These are phyloP conservation scores for Leccinum subtestaceum DNA, from an alignment of 768 basidiomycete genomes.

Conservation along the genomic window DNA sequence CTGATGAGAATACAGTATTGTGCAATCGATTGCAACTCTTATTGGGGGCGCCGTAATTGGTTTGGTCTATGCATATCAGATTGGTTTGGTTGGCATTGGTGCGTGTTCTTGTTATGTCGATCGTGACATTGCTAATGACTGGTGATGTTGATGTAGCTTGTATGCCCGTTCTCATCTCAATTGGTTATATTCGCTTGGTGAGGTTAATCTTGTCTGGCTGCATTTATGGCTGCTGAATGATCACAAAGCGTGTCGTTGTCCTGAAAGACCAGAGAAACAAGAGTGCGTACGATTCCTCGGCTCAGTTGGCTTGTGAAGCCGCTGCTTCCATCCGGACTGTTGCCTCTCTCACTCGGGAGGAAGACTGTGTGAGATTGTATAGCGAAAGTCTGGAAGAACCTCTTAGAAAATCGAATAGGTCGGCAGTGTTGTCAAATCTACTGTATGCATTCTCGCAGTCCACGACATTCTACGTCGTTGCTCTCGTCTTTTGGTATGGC, in stretches of 20 bases:
- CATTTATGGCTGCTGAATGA: constrained; percentile 1
- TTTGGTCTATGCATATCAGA: too few relatives aligned
- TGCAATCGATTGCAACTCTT: too few relatives aligned
- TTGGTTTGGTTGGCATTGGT: too few relatives aligned
- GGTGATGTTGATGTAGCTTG: constrained; percentile 41
- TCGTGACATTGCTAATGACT: too few relatives aligned
- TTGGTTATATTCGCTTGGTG: constrained; percentile 82
- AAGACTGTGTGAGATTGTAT: constrained; percentile 70
- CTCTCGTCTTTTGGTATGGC: constrained; percentile 81
- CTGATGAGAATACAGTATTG: too few relatives aligned
- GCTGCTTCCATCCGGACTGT: constrained; percentile 90
- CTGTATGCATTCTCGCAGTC: constrained; percentile 77
- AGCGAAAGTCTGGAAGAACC: constrained; percentile 71
- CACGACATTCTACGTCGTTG: constrained; percentile 75
- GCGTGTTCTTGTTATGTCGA: too few relatives aligned
- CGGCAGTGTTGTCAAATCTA: constrained; percentile 60
- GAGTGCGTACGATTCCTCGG: constrained; percentile 71
- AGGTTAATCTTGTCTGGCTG: too few relatives aligned
- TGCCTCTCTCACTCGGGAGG: constrained; percentile 82
- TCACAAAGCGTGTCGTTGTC: constrained; percentile 68
- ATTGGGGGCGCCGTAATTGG: too few relatives aligned
- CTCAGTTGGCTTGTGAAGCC: constrained; percentile 90
- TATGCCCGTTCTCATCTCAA: constrained; percentile 62
- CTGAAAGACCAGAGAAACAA: constrained; percentile 85
- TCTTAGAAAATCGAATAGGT: constrained; percentile 58